These are phyloP conservation scores for Hypoxylon sp. DNA, from an alignment of 2,329 filamentous ascomycete genomes.

Conservation along the genomic window DNA sequence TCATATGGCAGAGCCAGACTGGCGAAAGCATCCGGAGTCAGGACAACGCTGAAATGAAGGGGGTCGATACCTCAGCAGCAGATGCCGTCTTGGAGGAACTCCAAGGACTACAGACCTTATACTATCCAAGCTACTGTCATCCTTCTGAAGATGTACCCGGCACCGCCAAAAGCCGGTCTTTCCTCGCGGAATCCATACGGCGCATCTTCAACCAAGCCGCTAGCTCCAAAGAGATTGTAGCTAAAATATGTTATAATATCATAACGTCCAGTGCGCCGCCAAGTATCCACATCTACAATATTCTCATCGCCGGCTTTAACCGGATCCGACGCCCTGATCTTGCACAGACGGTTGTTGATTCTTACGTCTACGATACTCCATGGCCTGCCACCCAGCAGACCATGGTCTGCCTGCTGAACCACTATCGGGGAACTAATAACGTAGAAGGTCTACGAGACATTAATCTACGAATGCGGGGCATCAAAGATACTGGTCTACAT, in stretches of 20 bases:
- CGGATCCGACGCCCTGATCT: constrained; percentile 64
- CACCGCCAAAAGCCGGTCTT: constrained; percentile 35
- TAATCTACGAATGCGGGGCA: constrained; percentile 63
- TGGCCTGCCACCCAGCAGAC: constrained; percentile 66
- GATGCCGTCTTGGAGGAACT: constrained; percentile 42
- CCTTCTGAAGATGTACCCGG: constrained; percentile 37
- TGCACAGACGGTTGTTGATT: constrained; percentile 67
- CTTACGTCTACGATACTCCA: constrained; percentile 62
- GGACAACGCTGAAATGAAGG: constrained; percentile 16
- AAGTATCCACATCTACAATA: constrained; percentile 78
- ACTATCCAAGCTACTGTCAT: constrained; percentile 49
- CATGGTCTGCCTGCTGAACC: constrained; percentile 64
- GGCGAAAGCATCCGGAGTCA: constrained; percentile 16
- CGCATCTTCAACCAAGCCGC: constrained; percentile 49
- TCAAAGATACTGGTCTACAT: constrained; percentile 53
- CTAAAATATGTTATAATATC: constrained; percentile 76
- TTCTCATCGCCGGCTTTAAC: constrained; percentile 76
- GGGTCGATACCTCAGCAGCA: neutral
- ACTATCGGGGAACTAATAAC: constrained; percentile 62
- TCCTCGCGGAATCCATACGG: constrained; percentile 50
- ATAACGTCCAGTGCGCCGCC: constrained; percentile 73
- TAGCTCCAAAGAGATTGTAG: constrained; percentile 52
- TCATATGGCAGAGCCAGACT: constrained; percentile 28
- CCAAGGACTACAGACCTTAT: constrained; percentile 21
- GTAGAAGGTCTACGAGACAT: constrained; percentile 61